Conservation (phyloP, 306 rosid species). For the Sophora flavescens region DNA sequence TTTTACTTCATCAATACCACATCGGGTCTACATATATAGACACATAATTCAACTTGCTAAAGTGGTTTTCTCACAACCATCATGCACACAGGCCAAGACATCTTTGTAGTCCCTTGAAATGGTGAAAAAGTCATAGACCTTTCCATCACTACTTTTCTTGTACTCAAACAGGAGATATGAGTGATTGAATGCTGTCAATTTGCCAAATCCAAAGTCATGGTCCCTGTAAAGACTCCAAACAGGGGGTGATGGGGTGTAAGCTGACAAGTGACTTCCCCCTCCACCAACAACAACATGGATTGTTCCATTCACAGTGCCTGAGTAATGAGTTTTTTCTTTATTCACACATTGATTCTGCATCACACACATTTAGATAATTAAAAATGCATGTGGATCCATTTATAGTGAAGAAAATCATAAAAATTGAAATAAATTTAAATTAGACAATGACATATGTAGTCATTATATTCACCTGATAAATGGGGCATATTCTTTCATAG, state of each 20-base stretch:
- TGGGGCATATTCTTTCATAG: conserved; percentile 88
- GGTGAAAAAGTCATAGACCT: conserved; percentile 71
- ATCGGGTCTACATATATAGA: too few relatives aligned
- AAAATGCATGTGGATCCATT: too few relatives aligned
- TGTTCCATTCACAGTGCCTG: conserved; percentile 74
- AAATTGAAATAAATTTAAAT: neutral
- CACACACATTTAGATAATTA: neutral
- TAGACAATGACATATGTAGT: neutral
- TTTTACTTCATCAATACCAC: too few relatives aligned
- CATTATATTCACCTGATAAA: conserved; percentile 70
- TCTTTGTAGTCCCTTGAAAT: conserved; percentile 76
- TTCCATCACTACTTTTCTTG: conserved; percentile 80
- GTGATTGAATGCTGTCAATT: conserved; percentile 79
- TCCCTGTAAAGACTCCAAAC: conserved; percentile 76
- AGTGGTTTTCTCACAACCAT: conserved; percentile 74
- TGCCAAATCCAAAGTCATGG: conserved; percentile 72
- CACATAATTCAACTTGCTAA: conserved; percentile 53
- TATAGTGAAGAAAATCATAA: too few relatives aligned
- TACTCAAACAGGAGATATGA: conserved; percentile 69
- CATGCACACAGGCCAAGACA: conserved; percentile 81
- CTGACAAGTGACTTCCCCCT: conserved; percentile 69
- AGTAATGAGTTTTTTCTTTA: conserved; percentile 55
- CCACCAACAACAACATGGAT: conserved; percentile 85
- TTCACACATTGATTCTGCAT: conserved; percentile 78
- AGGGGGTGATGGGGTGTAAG: conserved; percentile 53